Evolutionary conservation across 1,284 basidiomycete genomes (phyloP), one percentile per base, ranked within the genome.

Genomic region (Ganoderma boninense): DNA sequence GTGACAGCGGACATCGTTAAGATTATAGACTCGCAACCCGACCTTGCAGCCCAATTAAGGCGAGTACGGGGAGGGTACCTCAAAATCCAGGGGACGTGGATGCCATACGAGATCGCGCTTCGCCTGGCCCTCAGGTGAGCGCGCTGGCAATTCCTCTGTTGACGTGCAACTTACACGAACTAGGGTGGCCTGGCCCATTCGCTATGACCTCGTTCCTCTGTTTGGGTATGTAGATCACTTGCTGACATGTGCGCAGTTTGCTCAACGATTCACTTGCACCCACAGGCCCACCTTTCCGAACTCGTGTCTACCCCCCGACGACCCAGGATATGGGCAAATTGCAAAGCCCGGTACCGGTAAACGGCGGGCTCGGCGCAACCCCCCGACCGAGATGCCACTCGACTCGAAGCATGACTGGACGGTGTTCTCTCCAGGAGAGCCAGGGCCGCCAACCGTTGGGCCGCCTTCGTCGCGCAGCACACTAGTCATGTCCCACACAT

Each of bases 61-160:
- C 87, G 94, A 72, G 93, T 95, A 29, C 88, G 94, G 66, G 94
- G 94, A 69, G 94, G 94, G 52, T 95, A 95, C 82, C 87, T 95
- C 69, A 95, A 95, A 83, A 95, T 95, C 64, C 94, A 95, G 78
- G 94, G 93, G 63, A 95, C 93, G 54, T 95, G 94, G 93, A 94
- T 95, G 92, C 94, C 93, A 35, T 95, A 93, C 80, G 93, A 95
- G 90, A 89, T 92, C 69, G 93, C 93, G 14, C 85, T 94, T 66
- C 87, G 89, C 69, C 82, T 95, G 54, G 91, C 94, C 71, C 87
- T 93, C 78, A 87, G 93, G 92, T 94, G 74, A 68, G 87, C 73
- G 68, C 66, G 68, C 61, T 52, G 63, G 69, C 75, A 76, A 74
- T 79, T 26, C 64, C 54, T 42, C 23, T 18, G 49, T 67, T 66